Conservation (phyloP, 352 stramenopile genomes). For the Phytophthora ramorum region DNA sequence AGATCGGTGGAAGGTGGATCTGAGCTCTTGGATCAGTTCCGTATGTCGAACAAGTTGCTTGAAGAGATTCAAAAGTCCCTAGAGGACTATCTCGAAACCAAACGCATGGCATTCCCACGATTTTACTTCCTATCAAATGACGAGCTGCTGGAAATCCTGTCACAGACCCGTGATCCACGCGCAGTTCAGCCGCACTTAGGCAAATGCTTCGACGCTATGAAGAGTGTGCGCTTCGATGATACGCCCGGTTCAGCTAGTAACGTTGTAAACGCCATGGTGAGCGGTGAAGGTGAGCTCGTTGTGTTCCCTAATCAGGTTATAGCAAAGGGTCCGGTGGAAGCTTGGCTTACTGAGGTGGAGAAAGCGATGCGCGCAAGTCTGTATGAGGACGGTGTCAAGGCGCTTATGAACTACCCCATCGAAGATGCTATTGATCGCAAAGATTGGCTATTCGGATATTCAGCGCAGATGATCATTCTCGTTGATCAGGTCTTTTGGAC, state of each 20-base stretch:
- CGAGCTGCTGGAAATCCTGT: slow-evolving; percentile 92
- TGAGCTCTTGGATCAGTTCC: slow-evolving; percentile 85
- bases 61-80: slow-evolving; percentile 94
- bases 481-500: slow-evolving; percentile 95
- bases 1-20: slow-evolving; percentile 73
- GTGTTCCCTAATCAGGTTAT: slow-evolving; percentile 75
- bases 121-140: slow-evolving; percentile 95
- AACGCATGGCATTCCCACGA: slow-evolving; percentile 91
- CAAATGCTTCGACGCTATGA: slow-evolving; percentile 95
- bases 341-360: slow-evolving; percentile 89
- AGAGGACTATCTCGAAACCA: slow-evolving; percentile 93
- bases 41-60: slow-evolving; percentile 83
- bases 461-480: slow-evolving; percentile 88
- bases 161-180: slow-evolving; percentile 88
- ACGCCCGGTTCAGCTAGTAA: slow-evolving; percentile 42
- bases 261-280: slow-evolving; percentile 85
- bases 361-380: slow-evolving; percentile 88
- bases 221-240: slow-evolving; percentile 90
- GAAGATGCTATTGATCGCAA: slow-evolving; percentile 90
- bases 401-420: slow-evolving; percentile 87
- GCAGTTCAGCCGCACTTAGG: slow-evolving; percentile 91
- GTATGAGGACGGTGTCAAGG: slow-evolving; percentile 87
- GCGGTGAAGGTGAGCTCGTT: slow-evolving; percentile 88
- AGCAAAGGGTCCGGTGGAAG: slow-evolving; percentile 87
- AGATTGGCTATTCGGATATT: slow-evolving; percentile 91